phyloP scores from a whole-genome alignment of 2,329 filamentous ascomycete species.

The Fusarium xylarioides region DNA sequence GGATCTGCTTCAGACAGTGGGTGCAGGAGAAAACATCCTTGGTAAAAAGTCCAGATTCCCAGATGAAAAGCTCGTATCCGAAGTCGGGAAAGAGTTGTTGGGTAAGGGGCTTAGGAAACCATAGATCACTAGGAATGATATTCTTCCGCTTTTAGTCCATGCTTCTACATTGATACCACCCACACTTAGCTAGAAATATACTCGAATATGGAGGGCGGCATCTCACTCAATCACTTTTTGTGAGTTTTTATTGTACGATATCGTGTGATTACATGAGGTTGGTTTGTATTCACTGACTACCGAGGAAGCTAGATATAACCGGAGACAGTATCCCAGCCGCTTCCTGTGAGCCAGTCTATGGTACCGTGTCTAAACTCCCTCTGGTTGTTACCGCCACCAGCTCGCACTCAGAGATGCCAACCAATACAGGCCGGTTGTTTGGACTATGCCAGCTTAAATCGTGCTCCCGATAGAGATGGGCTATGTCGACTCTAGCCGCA shows the following conservation, averaged over 20 bases:
- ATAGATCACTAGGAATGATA: slow-evolving; percentile 5
- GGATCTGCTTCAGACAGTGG: slow-evolving; percentile 81
- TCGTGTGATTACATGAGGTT: neutral
- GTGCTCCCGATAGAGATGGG: neutral
- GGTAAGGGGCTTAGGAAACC: slow-evolving; percentile 58
- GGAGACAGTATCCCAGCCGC: neutral
- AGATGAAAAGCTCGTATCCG: slow-evolving; percentile 64
- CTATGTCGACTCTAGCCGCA: neutral
- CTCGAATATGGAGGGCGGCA: neutral
- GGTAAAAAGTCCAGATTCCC: slow-evolving; percentile 66
- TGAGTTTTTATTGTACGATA: neutral
- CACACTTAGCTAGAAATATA: neutral
- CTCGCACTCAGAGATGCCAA: neutral
- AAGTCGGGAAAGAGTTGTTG: slow-evolving; percentile 62
- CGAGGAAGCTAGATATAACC: neutral
- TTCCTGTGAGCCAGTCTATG: neutral
- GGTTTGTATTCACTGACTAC: no score
- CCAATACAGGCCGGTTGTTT: neutral
- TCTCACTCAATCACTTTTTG: neutral
- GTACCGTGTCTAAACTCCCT: neutral
- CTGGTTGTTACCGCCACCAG: neutral
- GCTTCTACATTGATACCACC: neutral
- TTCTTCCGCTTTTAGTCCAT: neutral
- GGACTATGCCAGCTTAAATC: neutral
- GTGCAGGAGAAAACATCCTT: slow-evolving; percentile 72